Percentiles rank a stretch among this genome's conserved stretches.
phyloP scores from a whole-genome alignment of 176 grass and related monocot genomes.

The Paspalum notatum region DNA sequence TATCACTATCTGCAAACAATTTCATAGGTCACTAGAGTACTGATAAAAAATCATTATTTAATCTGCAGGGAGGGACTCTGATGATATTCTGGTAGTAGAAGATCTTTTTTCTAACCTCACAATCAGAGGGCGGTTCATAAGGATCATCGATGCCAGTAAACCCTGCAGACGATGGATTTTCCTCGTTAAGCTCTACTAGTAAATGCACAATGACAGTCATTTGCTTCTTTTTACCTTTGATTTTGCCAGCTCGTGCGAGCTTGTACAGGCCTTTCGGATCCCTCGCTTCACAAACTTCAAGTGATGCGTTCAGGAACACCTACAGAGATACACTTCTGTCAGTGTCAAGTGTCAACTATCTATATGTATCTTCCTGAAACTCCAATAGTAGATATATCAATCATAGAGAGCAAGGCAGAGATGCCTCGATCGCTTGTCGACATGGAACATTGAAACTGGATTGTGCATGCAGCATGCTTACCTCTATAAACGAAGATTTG shows the following conservation, averaged over 20 bases:
- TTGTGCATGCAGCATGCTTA: slow-evolving; percentile 1
- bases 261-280: slow-evolving; percentile 95
- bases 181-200: slow-evolving; percentile 2
- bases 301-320: slow-evolving; percentile 82
- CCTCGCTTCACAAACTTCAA: slow-evolving; percentile 83
- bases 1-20: slow-evolving; percentile 67
- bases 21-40: not conserved
- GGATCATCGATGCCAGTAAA: slow-evolving; percentile 94
- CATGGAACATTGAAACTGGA: no score
- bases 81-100: not conserved
- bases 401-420: not conserved
- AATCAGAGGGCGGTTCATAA: slow-evolving; percentile 76
- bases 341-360: not conserved
- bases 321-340: slow-evolving; percentile 5
- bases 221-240: slow-evolving; percentile 59
- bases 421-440: no score
- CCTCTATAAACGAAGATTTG: slow-evolving; percentile 69
- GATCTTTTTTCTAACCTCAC: slow-evolving; percentile 58
- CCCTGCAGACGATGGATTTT: slow-evolving; percentile 45
- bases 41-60: not conserved
- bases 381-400: not conserved
- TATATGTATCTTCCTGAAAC: slow-evolving; percentile 6
- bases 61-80: not conserved
- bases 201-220: not conserved
- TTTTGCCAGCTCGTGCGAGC: slow-evolving; percentile 87